Evolutionary conservation across 2,329 filamentous ascomycete genomes (phyloP), one percentile per base, ranked within the genome.

Genomic region (Pseudogymnoascus sp.): DNA sequence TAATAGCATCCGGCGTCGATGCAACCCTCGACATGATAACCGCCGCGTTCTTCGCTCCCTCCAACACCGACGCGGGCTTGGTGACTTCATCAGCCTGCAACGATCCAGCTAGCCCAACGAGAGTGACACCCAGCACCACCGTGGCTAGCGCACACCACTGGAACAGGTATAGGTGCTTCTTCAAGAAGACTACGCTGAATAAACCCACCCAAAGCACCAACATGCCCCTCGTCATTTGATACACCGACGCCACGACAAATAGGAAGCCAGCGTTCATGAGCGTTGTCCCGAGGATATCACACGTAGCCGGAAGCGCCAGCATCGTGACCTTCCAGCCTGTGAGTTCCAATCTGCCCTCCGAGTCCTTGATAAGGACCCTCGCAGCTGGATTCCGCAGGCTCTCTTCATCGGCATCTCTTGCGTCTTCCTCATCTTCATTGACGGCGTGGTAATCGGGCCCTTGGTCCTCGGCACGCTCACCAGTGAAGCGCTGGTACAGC

Each of bases 201-300:
- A 97, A 78, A 0, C 94, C 94, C 17, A 99, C 94, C 69, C 99
- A 99, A 5, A 99, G 81, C 2, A 99, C 93, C 42, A 99, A 81
- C 0, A 94, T 94, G 7, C 94, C 94, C 63, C 94, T 83, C 1
- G 93, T 97, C 94, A 99, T 99, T 77, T 99, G 94, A 77, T 97
- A 99, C 71, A 99, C 97, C 64, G 91, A 95, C 1, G 94, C 91
- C 10, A 91, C 94, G 25, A 97, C 92, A 73, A 97, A 92, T 58
- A 97, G 81, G 67, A 99, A 81, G 3, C 94, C 94, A 4, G 91
- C 90, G 72, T 99, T 99, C 92, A 99, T 97, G 62, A 97, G 83
- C 3, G 94, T 99, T 4, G 94, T 99, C 58, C 91, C 94, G 25
- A 90, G 86, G 66, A 97, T 96, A 73, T 99, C 94, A 76, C 92